These are phyloP conservation scores for Coemansia erecta DNA, from an alignment of 192 early-diverging fungal species.

Conservation along the genomic window DNA sequence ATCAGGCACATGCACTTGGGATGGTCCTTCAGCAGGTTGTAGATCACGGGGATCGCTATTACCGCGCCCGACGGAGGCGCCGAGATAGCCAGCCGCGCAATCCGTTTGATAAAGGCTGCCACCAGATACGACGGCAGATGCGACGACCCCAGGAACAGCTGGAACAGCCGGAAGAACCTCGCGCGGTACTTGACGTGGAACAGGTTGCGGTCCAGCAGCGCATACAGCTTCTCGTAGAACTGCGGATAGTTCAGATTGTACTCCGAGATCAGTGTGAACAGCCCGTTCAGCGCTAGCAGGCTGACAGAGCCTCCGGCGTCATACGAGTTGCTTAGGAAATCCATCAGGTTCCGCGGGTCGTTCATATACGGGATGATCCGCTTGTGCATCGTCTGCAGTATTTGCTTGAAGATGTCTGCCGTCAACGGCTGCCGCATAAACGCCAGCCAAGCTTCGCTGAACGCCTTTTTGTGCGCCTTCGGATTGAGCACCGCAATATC, in stretches of 20 bases:
- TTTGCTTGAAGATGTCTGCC: conserved; percentile 73
- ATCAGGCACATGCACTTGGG: conserved; percentile 87
- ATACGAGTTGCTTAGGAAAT: conserved; percentile 90
- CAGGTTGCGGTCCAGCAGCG: conserved; percentile 83
- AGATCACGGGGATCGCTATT: conserved; percentile 84
- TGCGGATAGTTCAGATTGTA: conserved; percentile 98
- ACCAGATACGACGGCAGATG: conserved; percentile 87
- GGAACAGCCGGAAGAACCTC: conserved; percentile 88
- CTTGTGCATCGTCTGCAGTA: conserved; percentile 81
- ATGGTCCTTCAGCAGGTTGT: conserved; percentile 90
- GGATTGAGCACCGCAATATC: conserved; percentile 44
- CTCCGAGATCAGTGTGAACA: conserved; percentile 93
- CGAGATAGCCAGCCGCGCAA: conserved; percentile 77
- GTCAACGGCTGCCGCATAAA: conserved; percentile 71
- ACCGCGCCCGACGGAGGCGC: conserved; percentile 86
- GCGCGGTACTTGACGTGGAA: conserved; percentile 94
- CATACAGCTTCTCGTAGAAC: conserved; percentile 94
- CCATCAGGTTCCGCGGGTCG: conserved; percentile 78
- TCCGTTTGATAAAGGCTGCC: conserved; percentile 90
- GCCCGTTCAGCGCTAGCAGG: conserved; percentile 89
- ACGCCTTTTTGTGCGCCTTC: conserved; percentile 64
- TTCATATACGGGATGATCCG: conserved; percentile 85
- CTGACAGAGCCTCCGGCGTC: conserved; percentile 85
- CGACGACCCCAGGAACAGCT: conserved; percentile 84
- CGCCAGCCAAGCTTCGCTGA: conserved; percentile 79